These are phyloP conservation scores for Rhizopogon vulgaris DNA, from an alignment of 768 basidiomycete genomes.

Conservation along the genomic window DNA sequence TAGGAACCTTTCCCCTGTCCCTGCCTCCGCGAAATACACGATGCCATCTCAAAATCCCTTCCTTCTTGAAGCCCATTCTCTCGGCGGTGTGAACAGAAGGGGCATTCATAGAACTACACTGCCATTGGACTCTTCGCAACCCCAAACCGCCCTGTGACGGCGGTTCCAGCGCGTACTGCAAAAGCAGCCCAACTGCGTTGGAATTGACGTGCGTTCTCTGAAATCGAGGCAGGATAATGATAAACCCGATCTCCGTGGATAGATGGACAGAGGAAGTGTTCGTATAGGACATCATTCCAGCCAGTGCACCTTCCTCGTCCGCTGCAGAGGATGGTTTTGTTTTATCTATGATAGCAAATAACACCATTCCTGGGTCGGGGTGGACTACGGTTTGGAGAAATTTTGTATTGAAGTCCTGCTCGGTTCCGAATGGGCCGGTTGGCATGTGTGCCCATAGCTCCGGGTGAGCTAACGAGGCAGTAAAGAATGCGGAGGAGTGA, in stretches of 20 bases:
- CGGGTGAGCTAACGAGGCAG: conserved; percentile 23
- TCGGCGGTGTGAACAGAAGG: conserved; percentile 33
- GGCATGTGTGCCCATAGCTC: conserved; percentile 42
- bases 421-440: conserved; percentile 36
- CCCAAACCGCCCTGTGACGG: conserved; percentile 29
- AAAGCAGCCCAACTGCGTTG: conserved; percentile 30
- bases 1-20: conserved; percentile 12
- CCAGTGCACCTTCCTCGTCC: conserved; percentile 25
- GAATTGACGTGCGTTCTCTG: conserved; percentile 38
- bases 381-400: neutral
- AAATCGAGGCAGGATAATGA: conserved; percentile 29
- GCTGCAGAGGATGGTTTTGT: conserved; percentile 21
- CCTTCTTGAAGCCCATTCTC: conserved; percentile 41
- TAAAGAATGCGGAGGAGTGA: conserved; percentile 45
- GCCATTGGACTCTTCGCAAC: conserved; percentile 43
- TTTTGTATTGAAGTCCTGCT: neutral
- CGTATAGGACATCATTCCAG: conserved; percentile 32
- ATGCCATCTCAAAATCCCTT: conserved; percentile 35
- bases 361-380: conserved; percentile 3
- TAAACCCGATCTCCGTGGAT: conserved; percentile 27
- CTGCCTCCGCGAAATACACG: conserved; percentile 24
- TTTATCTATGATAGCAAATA: conserved; percentile 38
- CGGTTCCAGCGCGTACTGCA: conserved; percentile 27
- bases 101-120: conserved; percentile 30
- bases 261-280: conserved; percentile 14